These are phyloP conservation scores for Rhododendron simsii DNA, from an alignment of 148 eudicot species.

Conservation along the genomic window DNA sequence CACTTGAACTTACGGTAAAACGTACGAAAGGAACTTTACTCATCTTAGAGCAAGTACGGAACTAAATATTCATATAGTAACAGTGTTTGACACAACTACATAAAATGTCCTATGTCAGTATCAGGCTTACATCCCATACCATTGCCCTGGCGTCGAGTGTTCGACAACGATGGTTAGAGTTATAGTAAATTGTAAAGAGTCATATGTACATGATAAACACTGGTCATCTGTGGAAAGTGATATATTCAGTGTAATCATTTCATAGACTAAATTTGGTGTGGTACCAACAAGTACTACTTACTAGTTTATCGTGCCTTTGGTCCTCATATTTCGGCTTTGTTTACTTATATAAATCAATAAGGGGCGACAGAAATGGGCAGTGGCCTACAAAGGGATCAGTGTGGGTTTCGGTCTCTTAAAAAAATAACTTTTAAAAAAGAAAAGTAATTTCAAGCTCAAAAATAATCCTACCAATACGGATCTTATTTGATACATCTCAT, in stretches of 20 bases:
- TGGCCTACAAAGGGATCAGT: conserved; percentile 5
- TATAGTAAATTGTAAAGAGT: not conserved
- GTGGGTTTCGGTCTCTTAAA: too few species aligned
- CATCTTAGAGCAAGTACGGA: not conserved
- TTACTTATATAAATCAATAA: not conserved
- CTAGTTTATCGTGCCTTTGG: conserved; percentile 1
- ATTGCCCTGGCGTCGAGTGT: not conserved
- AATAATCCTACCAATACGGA: too few species aligned
- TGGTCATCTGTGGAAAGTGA: not conserved
- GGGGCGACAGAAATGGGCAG: conserved; percentile 12
- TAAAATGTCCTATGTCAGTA: not conserved
- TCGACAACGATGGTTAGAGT: not conserved
- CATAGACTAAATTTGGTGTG: not conserved
- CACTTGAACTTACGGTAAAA: not conserved
- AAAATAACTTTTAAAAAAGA: too few species aligned
- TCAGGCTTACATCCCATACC: not conserved
- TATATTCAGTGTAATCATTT: not conserved
- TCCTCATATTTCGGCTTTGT: conserved; percentile 22
- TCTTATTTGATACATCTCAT: too few species aligned
- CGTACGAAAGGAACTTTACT: not conserved
- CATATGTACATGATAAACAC: not conserved
- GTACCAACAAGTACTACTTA: conserved; percentile 9
- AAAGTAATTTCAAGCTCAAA: too few species aligned
- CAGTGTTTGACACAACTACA: not conserved
- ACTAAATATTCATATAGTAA: not conserved